These are phyloP conservation scores for Beverwykella pulmonaria DNA, from an alignment of 495 filamentous ascomycete species.

Conservation along the genomic window DNA sequence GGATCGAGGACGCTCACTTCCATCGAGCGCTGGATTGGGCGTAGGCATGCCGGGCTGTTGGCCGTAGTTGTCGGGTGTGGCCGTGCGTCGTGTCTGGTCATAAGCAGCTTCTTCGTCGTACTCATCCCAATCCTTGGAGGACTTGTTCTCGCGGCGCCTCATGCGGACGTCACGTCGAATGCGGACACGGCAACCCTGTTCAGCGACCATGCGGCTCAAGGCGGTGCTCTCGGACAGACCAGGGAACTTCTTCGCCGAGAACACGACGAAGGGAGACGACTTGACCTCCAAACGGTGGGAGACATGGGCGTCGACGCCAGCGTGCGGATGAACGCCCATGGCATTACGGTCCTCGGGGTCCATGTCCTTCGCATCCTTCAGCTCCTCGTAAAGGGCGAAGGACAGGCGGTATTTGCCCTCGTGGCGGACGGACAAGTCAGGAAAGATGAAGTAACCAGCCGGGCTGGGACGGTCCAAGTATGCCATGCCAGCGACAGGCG, in stretches of 20 bases:
- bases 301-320: conserved; percentile 48
- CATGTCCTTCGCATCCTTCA: conserved; percentile 73
- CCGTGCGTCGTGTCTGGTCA: conserved; percentile 57
- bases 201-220: conserved; percentile 87
- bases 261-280: conserved; percentile 83
- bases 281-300: conserved; percentile 87
- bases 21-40: conserved; percentile 44
- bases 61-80: conserved; percentile 63
- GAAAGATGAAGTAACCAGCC: conserved; percentile 97
- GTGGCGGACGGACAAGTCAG: conserved; percentile 93
- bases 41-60: conserved; percentile 52
- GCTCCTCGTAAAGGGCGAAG: conserved; percentile 93
- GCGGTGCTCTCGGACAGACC: conserved; percentile 88
- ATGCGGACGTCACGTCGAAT: conserved; percentile 97
- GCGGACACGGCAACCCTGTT: conserved; percentile 95
- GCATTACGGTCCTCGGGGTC: conserved; percentile 53
- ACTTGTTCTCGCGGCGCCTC: conserved; percentile 81
- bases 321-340: conserved; percentile 25
- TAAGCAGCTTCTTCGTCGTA: conserved; percentile 67
- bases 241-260: conserved; percentile 98
- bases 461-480: conserved; percentile 90
- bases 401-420: conserved; percentile 87
- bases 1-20: conserved; percentile 65
- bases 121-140: conserved; percentile 56
- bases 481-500: conserved; percentile 94